A percentile compares a stretch with the other conserved stretches of the same genome.
Conservation (phyloP, 208 protist genomes). For the Trypanosoma boissoni region DNA sequence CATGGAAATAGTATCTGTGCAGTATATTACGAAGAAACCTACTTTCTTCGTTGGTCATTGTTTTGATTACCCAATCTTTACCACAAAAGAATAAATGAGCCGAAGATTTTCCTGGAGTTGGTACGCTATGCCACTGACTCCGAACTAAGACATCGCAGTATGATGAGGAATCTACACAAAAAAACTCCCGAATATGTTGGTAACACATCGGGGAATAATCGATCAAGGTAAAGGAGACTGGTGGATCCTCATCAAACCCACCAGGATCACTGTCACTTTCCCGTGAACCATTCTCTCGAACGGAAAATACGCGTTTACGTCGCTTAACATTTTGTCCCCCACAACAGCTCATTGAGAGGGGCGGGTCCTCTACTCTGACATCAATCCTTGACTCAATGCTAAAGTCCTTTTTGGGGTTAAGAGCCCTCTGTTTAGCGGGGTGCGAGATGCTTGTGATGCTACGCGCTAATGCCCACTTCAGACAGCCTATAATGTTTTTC, state of each 20-base stretch:
- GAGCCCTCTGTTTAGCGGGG: slow-evolving; percentile 72
- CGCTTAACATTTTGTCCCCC: slow-evolving; percentile 11
- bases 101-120: slow-evolving; percentile 86
- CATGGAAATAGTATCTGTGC: slow-evolving; percentile 90
- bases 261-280: slow-evolving; percentile 37
- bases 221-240: slow-evolving; percentile 68
- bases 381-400: slow-evolving; percentile 65
- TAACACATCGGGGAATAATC: slow-evolving; percentile 93
- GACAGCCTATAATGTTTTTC: slow-evolving; percentile 65
- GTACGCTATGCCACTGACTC: slow-evolving; percentile 85
- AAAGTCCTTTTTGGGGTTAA: slow-evolving; percentile 82
- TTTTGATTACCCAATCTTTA: slow-evolving; percentile 93
- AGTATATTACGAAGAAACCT: slow-evolving; percentile 86
- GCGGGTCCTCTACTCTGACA: slow-evolving; percentile 20
- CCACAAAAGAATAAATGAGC: slow-evolving; percentile 92
- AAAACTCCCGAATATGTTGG: slow-evolving; percentile 85
- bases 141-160: slow-evolving; percentile 74
- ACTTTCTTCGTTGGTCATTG: slow-evolving; percentile 87
- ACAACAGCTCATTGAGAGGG: slow-evolving; percentile 27
- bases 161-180: slow-evolving; percentile 62
- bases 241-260: slow-evolving; percentile 27
- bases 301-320: not conserved
- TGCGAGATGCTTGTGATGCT: slow-evolving; percentile 81
- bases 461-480: slow-evolving; percentile 72
- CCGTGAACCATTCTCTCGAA: not conserved